phyloP scores from a whole-genome alignment of 257 asterid genomes.

The Jacaranda copaia region DNA sequence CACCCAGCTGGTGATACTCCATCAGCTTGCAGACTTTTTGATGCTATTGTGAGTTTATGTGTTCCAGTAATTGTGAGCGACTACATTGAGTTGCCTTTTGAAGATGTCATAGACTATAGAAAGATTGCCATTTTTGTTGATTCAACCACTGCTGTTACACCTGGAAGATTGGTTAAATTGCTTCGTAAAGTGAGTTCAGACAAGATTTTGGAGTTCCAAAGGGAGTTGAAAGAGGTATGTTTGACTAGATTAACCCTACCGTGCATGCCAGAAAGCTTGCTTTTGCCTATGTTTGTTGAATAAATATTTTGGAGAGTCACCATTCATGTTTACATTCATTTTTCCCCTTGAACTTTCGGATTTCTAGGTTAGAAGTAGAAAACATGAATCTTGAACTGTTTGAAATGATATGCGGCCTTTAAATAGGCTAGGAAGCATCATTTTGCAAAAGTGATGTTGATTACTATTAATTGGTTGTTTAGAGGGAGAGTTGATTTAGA shows the following conservation, averaged over 20 bases:
- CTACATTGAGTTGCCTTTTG: constrained; percentile 92
- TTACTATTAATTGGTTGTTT: neutral
- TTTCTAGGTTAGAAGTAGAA: neutral
- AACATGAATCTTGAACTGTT: constrained; percentile 3
- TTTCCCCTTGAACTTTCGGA: neutral
- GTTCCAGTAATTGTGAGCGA: constrained; percentile 95
- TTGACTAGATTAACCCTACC: neutral
- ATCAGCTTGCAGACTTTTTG: constrained; percentile 98
- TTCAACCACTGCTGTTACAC: constrained; percentile 70
- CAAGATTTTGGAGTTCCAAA: constrained; percentile 78
- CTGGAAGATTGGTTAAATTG: constrained; percentile 76
- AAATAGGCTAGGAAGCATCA: neutral
- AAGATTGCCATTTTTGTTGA: constrained; percentile 85
- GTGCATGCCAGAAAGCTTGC: constrained; percentile 9
- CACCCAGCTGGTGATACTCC: constrained; percentile 99
- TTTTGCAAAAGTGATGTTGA: neutral
- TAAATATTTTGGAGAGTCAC: neutral
- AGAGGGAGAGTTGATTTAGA: neutral
- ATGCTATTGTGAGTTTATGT: constrained; percentile 95
- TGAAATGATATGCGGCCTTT: constrained; percentile 1
- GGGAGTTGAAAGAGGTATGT: constrained; percentile 75
- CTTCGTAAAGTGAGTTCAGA: constrained; percentile 62
- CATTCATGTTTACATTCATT: neutral
- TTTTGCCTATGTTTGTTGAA: neutral
- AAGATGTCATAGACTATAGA: constrained; percentile 89